Evolutionary conservation across 257 asterid genomes (phyloP), one percentile per base, ranked within the genome.

Genomic region (Hygrophila difformis): DNA sequence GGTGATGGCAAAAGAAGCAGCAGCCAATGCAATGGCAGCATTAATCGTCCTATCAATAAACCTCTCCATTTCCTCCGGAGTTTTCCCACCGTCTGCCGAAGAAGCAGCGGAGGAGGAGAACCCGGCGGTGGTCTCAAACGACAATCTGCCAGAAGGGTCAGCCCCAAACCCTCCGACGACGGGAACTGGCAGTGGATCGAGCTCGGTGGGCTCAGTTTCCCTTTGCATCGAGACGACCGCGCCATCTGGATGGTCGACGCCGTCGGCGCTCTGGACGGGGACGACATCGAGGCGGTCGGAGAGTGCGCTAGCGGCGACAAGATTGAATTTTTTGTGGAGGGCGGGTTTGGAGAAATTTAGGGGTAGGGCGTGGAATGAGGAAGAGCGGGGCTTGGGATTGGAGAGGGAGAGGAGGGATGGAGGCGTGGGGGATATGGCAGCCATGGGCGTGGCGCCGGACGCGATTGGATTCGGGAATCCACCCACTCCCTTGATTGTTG

Each of bases 1-100:
- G 34, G 82, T 77, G 51, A 86, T 67, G 51, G 96, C 92, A 65
- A 82, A 82, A 60, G 88, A 72, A 4, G 88, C 88, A 48, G 87
- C 82, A 52, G 86, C 92, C 47, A 85, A 51, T 50, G 82, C 92
- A 59, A 85, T 76, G 8, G 83, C 20, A 47, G 96, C 94, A 58
- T 87, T 83, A 19, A 87, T 80, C 23, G 80, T 58, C 59, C 85
- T 72, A 65, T 79, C 97, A 36, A 75, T 53, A 21, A 69, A 44
- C 59, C 48, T 75, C 56, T 58, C 73, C 59, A 55, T 61, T 24
- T 69, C 75, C 62, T 64, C 73, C 46, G 17, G 59, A 39, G 60
- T 59, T 17, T 55, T 59, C 2, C 68, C 78, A 54, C 68, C 78
- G 15, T 40, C 77, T 20, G 71, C 43, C 31, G 82, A 58, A 49